These are phyloP conservation scores for Debaryomyces subglobosus DNA, from an alignment of 1,139 yeast species.

Conservation along the genomic window DNA sequence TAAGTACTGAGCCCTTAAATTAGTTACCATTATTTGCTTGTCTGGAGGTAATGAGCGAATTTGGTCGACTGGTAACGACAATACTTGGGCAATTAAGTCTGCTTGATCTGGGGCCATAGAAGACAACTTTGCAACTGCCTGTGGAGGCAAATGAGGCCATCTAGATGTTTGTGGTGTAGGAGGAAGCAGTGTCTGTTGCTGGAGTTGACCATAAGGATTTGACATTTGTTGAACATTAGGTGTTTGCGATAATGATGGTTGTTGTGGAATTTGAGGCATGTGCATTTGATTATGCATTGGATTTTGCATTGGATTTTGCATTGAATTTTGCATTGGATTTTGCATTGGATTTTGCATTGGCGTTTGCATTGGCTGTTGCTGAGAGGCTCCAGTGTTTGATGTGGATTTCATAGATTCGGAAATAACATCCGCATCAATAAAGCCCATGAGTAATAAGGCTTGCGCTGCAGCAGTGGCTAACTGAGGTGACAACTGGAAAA, in stretches of 20 bases:
- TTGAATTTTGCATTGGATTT: slow-evolving; percentile 16
- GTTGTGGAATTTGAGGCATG: slow-evolving; percentile 12
- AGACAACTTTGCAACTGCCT: slow-evolving; percentile 51
- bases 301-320: slow-evolving; percentile 19
- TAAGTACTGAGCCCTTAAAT: slow-evolving; percentile 60
- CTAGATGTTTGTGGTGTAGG: slow-evolving; percentile 30
- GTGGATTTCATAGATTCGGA: slow-evolving; percentile 46
- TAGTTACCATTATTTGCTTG: slow-evolving; percentile 62
- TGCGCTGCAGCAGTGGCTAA: slow-evolving; percentile 70
- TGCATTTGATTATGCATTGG: slow-evolving; percentile 15
- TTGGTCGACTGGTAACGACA: slow-evolving; percentile 59
- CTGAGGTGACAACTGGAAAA: slow-evolving; percentile 58
- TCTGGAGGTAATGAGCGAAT: slow-evolving; percentile 59
- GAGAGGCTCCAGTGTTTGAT: slow-evolving; percentile 25
- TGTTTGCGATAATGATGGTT: slow-evolving; percentile 12
- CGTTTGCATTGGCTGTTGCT: slow-evolving; percentile 18
- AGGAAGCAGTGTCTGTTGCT: slow-evolving; percentile 13
- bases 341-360: slow-evolving; percentile 17
- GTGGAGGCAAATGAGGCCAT: slow-evolving; percentile 55
- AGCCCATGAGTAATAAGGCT: slow-evolving; percentile 75
- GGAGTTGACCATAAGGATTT: slow-evolving; percentile 12
- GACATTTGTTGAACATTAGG: slow-evolving; percentile 11
- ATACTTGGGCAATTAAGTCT: slow-evolving; percentile 64
- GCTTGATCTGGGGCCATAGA: slow-evolving; percentile 60
- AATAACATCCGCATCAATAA: slow-evolving; percentile 66